phyloP scores from a whole-genome alignment of 306 rosid species.

The Myrica gale region DNA sequence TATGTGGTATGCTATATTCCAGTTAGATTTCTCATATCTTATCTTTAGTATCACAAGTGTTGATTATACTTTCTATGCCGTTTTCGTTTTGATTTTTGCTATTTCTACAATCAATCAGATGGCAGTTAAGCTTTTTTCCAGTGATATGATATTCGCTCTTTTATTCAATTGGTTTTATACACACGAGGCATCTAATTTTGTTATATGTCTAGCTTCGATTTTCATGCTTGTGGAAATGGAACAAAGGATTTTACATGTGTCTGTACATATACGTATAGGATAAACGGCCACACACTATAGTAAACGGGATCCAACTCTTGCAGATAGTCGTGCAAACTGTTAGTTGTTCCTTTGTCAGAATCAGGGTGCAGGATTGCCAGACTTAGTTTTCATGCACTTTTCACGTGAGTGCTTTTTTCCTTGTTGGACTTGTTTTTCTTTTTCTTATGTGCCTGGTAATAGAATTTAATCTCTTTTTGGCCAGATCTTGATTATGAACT shows the following conservation, averaged over 20 bases:
- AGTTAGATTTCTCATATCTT: slow-evolving; percentile 11
- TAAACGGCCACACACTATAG: too few relatives aligned
- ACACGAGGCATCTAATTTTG: background rate
- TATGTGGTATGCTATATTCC: slow-evolving; percentile 43
- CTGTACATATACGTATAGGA: too few relatives aligned
- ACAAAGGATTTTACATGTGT: too few relatives aligned
- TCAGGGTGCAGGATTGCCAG: background rate
- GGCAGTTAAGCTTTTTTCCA: background rate
- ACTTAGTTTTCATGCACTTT: background rate
- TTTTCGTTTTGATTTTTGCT: background rate
- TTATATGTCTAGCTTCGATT: background rate
- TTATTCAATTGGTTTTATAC: background rate
- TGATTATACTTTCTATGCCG: background rate
- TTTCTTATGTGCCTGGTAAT: too few relatives aligned
- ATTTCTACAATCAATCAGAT: background rate
- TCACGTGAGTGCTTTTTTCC: background rate
- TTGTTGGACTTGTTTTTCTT: background rate
- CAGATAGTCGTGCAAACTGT: background rate
- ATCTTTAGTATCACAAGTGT: background rate
- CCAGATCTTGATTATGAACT: background rate
- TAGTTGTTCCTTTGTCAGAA: background rate
- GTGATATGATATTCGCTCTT: background rate
- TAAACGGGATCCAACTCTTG: background rate
- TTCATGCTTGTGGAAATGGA: background rate
- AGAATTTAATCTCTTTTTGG: background rate